Percentiles rank a stretch among this genome's conserved stretches.
phyloP scores from a whole-genome alignment of 495 filamentous ascomycete species.

The Schizothecium vesticola region DNA sequence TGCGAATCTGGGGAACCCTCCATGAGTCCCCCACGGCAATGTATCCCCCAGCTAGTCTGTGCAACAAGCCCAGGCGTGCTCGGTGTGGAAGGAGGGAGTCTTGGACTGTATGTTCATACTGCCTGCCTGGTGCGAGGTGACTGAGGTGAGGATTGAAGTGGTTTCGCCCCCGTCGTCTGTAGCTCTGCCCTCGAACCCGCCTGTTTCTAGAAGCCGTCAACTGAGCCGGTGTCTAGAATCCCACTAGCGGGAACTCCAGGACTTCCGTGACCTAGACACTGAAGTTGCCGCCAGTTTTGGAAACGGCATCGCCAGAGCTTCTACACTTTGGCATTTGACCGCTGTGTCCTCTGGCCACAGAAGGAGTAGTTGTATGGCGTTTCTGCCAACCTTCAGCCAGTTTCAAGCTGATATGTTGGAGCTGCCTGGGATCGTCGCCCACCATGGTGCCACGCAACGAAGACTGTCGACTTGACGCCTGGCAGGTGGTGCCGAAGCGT shows the following conservation, averaged over 20 bases:
- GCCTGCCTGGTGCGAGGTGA: background rate
- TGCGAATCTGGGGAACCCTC: slow-evolving; percentile 7
- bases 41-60: background rate
- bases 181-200: background rate
- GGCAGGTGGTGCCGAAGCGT: background rate
- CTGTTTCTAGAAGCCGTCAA: background rate
- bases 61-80: background rate
- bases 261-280: too few relatives aligned
- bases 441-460: background rate
- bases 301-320: background rate
- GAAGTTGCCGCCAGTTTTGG: background rate
- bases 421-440: background rate
- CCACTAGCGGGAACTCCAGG: background rate
- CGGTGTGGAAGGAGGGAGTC: background rate
- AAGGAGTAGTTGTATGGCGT: background rate
- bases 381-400: background rate
- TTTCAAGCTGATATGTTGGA: background rate
- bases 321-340: background rate
- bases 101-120: background rate
- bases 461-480: background rate
- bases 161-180: background rate
- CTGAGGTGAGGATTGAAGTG: background rate
- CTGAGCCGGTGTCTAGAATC: background rate
- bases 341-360: background rate
- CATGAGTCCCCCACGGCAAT: background rate